phyloP scores from a whole-genome alignment of 1,139 yeast species.

The Petasospora fabianii region DNA sequence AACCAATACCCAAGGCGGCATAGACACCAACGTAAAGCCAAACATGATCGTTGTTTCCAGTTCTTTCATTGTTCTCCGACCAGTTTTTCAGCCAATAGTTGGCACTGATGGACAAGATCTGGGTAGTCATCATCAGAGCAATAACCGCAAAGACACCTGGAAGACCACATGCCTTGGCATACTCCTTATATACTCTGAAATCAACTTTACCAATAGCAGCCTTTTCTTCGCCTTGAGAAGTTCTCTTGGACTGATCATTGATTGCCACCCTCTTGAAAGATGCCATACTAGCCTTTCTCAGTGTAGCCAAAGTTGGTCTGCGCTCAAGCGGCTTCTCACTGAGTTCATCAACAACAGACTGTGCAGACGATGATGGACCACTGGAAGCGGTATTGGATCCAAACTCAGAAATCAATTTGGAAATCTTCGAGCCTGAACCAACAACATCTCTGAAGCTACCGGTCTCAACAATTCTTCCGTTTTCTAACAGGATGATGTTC shows the following conservation, averaged over 20 bases:
- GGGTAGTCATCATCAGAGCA: slow-evolving; percentile 38
- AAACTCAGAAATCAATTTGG: slow-evolving; percentile 54
- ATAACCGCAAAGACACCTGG: slow-evolving; percentile 47
- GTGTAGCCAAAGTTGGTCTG: slow-evolving; percentile 31
- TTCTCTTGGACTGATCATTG: slow-evolving; percentile 28
- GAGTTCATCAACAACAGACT: slow-evolving; percentile 3
- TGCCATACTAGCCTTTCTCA: slow-evolving; percentile 63
- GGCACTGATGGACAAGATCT: slow-evolving; percentile 44
- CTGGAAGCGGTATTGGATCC: slow-evolving; percentile 33
- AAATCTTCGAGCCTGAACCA: slow-evolving; percentile 40
- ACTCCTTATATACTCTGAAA: slow-evolving; percentile 55
- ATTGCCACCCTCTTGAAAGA: slow-evolving; percentile 38
- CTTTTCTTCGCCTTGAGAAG: slow-evolving; percentile 39
- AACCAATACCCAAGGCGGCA: slow-evolving; percentile 52
- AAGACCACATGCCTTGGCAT: slow-evolving; percentile 66
- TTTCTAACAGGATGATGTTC: slow-evolving; percentile 42
- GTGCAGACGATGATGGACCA: slow-evolving; percentile 7
- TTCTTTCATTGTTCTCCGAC: slow-evolving; percentile 49
- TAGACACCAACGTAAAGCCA: slow-evolving; percentile 56
- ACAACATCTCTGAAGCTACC: slow-evolving; percentile 46
- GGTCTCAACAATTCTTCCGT: slow-evolving; percentile 57
- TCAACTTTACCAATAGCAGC: slow-evolving; percentile 63
- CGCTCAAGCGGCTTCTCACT: slow-evolving; percentile 12
- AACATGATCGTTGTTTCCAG: slow-evolving; percentile 45
- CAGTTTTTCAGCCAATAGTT: slow-evolving; percentile 60